phyloP scores from a whole-genome alignment of 1,139 yeast species.

The Kurtzmaniella quercitrusa region DNA sequence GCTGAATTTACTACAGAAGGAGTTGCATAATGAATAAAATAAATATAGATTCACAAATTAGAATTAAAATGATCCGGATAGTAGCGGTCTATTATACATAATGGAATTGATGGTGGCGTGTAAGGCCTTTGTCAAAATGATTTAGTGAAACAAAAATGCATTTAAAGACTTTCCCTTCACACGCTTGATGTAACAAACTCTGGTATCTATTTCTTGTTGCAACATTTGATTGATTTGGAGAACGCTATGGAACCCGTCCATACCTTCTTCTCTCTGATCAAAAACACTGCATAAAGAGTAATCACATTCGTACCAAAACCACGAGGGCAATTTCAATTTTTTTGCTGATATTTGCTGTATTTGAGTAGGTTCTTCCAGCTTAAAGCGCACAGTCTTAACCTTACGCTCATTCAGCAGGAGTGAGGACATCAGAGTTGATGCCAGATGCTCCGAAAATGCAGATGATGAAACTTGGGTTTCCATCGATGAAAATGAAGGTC shows the following conservation, averaged over 20 bases:
- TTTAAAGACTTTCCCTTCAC: conserved; percentile 22
- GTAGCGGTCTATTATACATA: background rate
- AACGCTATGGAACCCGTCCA: conserved; percentile 18
- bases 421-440: conserved; percentile 12
- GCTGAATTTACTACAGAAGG: too few relatives aligned
- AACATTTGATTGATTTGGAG: conserved; percentile 25
- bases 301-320: conserved; percentile 40
- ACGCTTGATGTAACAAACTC: conserved; percentile 31
- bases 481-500: conserved; percentile 13
- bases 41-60: background rate
- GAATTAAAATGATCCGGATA: background rate
- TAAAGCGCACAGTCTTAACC: conserved; percentile 10
- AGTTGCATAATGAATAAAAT: background rate
- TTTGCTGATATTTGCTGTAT: background rate
- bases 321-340: conserved; percentile 15
- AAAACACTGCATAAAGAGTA: conserved; percentile 23
- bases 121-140: background rate
- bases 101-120: background rate
- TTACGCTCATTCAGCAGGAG: conserved; percentile 5
- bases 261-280: conserved; percentile 23
- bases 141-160: conserved; percentile 24
- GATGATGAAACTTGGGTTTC: conserved; percentile 13
- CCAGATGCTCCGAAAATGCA: conserved; percentile 11
- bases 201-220: conserved; percentile 12
- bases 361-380: conserved; percentile 10